phyloP scores from a whole-genome alignment of 2,329 filamentous ascomycete species.

The Epichloe glyceriae region DNA sequence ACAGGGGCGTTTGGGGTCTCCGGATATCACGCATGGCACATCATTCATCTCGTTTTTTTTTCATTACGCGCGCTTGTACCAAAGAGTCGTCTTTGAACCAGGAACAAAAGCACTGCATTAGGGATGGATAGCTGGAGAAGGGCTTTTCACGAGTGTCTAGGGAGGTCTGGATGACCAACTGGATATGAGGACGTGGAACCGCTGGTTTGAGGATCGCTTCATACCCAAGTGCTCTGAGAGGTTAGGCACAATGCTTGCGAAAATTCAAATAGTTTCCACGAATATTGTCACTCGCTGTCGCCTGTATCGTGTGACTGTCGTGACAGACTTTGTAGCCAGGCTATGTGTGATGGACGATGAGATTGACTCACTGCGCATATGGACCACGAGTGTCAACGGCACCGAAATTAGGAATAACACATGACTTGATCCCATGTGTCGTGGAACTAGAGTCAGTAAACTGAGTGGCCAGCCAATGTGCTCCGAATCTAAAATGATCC shows the following conservation, averaged over 20 bases:
- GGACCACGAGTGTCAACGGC: no score
- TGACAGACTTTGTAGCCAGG: neutral
- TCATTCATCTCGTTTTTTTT: slow-evolving; percentile 33
- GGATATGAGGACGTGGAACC: slow-evolving; percentile 48
- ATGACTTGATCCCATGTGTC: no score
- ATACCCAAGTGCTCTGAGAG: slow-evolving; percentile 41
- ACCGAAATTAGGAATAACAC: no score
- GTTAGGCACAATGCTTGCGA: slow-evolving; percentile 44
- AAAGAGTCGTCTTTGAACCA: slow-evolving; percentile 31
- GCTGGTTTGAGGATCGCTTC: slow-evolving; percentile 50
- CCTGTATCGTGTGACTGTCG: slow-evolving; percentile 3
- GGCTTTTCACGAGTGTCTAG: slow-evolving; percentile 44
- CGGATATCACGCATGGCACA: slow-evolving; percentile 69
- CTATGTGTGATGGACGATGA: no score
- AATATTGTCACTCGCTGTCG: slow-evolving; percentile 4
- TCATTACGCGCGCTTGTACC: slow-evolving; percentile 29
- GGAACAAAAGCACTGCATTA: slow-evolving; percentile 36
- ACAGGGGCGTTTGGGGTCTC: slow-evolving; percentile 60
- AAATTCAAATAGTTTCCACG: slow-evolving; percentile 44
- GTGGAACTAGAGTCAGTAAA: no score
- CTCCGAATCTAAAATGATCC: no score
- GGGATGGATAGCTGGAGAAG: slow-evolving; percentile 45
- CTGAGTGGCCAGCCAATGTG: no score
- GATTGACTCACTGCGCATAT: no score
- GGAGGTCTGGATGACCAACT: slow-evolving; percentile 22